Base-by-base conservation (phyloP, 192 early-diverging fungal genomes). In the Mortierella antarctica region DNA sequence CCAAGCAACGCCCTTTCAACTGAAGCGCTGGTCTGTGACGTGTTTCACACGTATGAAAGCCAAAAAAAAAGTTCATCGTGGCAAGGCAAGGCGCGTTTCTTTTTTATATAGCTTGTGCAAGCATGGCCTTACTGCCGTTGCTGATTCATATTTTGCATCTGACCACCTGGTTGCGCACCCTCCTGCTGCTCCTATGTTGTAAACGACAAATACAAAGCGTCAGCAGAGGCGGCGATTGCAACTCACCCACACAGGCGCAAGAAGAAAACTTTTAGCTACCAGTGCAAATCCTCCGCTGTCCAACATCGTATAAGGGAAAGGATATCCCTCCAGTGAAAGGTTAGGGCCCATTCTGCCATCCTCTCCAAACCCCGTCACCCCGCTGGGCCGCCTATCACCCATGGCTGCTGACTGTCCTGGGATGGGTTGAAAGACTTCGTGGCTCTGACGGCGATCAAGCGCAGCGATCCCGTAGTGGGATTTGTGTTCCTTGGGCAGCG, bases 401-500 rank as follows among this genome's bases (percentile, higher is more conserved):
- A 56, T 63, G 0, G 65, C 54, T 41, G 67, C 53, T 7, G 48
- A 44, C 13, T 44, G 61, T 14, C 66, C 69, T 42, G 63, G 79
- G 41, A 69, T 72, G n/a, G 59, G 72, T 42, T 62, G 57, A 40
- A 71, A 67, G 51, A 74, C 53, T n/a, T 67, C 74, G 41, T 71
- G 65, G 50, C 72, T 73, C 2, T 63, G 72, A 39, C 72, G 74
- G 20, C 61, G 67, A 20, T 71, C 80, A 31, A 54, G 18, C 48
- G 45, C 61, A 9, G 42, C 42, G 17, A 73, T 55, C 12, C 49
- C 50, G 44, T 71, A 63, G 2, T 64, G 64, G 6, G 71, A 18
- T 60, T 69, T 75, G 63, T 73, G 72, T 21, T 80, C 77, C 54
- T 80, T 74, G 13, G 72, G 84, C 77, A 70, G 14, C 62, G 57